Conservation (phyloP, 2,329 filamentous ascomycete species). For the Venturia effusa region DNA sequence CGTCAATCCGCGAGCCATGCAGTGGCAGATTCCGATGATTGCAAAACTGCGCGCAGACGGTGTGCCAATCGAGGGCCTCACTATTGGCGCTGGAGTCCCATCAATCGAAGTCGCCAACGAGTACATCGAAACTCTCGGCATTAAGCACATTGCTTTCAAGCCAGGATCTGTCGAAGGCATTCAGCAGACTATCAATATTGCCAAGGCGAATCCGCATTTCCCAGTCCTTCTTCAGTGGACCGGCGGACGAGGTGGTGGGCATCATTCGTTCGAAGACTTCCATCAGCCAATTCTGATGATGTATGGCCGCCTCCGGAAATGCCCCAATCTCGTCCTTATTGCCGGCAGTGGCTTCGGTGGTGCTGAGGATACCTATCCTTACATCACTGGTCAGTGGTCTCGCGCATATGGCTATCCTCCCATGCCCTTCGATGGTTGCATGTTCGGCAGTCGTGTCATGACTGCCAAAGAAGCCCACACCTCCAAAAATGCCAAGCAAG, state of each 20-base stretch:
- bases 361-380: slow-evolving; percentile 36
- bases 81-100: slow-evolving; percentile 38
- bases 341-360: slow-evolving; percentile 39
- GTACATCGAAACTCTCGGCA: slow-evolving; percentile 46
- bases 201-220: slow-evolving; percentile 34
- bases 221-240: slow-evolving; percentile 40
- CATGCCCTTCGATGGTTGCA: slow-evolving; percentile 38
- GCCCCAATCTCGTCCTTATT: slow-evolving; percentile 35
- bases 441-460: slow-evolving; percentile 39
- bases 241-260: slow-evolving; percentile 38
- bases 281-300: slow-evolving; percentile 37
- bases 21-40: slow-evolving; percentile 42
- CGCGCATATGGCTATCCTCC: slow-evolving; percentile 30
- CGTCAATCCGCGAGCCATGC: slow-evolving; percentile 40
- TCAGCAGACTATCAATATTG: slow-evolving; percentile 36
- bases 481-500: slow-evolving; percentile 31
- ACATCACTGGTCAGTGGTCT: slow-evolving; percentile 36
- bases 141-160: slow-evolving; percentile 39
- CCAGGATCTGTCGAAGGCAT: slow-evolving; percentile 36
- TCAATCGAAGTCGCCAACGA: slow-evolving; percentile 37
- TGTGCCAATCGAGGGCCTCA: slow-evolving; percentile 36
- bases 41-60: slow-evolving; percentile 36
- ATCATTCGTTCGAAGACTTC: slow-evolving; percentile 41
- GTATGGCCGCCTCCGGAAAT: slow-evolving; percentile 34
- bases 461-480: slow-evolving; percentile 36